Evolutionary conservation across 768 basidiomycete species (phyloP).

Genomic region (Rhizopogon salebrosus): DNA sequence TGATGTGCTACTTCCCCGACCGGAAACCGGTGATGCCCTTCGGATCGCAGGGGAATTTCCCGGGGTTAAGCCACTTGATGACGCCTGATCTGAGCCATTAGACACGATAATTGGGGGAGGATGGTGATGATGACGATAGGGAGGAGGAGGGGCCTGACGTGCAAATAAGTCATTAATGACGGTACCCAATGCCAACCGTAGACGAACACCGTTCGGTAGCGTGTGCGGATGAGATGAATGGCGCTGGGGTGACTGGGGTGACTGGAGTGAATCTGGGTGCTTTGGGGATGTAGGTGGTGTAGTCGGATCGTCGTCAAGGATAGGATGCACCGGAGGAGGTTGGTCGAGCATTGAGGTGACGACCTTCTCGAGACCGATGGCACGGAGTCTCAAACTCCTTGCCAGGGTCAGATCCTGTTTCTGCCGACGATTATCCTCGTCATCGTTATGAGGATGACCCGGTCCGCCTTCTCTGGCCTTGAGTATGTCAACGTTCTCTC

Average conservation of each 20-base stretch:
- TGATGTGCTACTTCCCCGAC: slow-evolving; percentile 12
- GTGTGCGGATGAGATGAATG: slow-evolving; percentile 46
- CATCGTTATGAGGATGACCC: slow-evolving; percentile 44
- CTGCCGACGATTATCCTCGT: slow-evolving; percentile 52
- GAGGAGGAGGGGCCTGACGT: slow-evolving; percentile 49
- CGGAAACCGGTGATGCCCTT: slow-evolving; percentile 18
- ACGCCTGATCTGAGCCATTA: slow-evolving; percentile 20
- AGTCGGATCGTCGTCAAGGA: slow-evolving; percentile 47
- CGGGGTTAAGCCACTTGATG: slow-evolving; percentile 18
- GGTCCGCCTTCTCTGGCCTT: slow-evolving; percentile 49
- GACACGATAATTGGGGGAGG: slow-evolving; percentile 31
- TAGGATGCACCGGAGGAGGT: slow-evolving; percentile 58
- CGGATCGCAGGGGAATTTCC: slow-evolving; percentile 17
- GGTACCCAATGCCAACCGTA: slow-evolving; percentile 69
- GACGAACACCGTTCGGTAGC: slow-evolving; percentile 75
- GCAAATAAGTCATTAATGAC: slow-evolving; percentile 82
- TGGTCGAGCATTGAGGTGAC: slow-evolving; percentile 77
- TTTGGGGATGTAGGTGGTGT: slow-evolving; percentile 50
- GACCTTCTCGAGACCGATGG: slow-evolving; percentile 81
- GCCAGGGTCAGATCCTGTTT: slow-evolving; percentile 62
- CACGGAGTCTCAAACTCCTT: slow-evolving; percentile 58
- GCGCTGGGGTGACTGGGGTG: slow-evolving; percentile 21
- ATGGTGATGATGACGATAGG: slow-evolving; percentile 29
- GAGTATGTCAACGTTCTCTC: slow-evolving; percentile 44
- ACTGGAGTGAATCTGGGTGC: slow-evolving; percentile 18